These are phyloP conservation scores for Phytophthora cajani DNA, from an alignment of 352 stramenopile species.

Conservation along the genomic window DNA sequence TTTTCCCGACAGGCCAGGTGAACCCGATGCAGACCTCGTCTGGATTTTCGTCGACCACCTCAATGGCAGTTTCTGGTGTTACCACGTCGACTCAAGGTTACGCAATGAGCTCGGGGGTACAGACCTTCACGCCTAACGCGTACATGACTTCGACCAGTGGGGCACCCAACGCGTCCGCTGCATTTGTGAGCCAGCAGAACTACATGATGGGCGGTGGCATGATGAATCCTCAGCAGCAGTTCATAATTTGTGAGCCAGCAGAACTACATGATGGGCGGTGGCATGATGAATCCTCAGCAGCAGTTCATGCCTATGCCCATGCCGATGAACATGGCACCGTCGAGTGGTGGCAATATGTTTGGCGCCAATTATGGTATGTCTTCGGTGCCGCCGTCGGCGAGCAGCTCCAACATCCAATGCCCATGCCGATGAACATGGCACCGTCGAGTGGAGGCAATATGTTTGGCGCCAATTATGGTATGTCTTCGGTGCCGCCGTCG, in stretches of 20 bases:
- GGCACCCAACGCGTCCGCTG: constrained; percentile 26
- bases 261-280: no score
- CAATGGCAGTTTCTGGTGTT: constrained; percentile 34
- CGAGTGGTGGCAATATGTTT: no score
- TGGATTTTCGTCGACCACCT: constrained; percentile 33
- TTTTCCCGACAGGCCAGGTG: constrained; percentile 41
- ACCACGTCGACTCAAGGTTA: constrained; percentile 43
- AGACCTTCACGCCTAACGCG: constrained; percentile 46
- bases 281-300: no score
- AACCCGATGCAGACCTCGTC: constrained; percentile 35
- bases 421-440: constrained; percentile 57
- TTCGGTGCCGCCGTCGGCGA: no score
- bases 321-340: no score
- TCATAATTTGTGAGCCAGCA: no score
- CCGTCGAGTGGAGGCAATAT: constrained; percentile 41
- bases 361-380: no score
- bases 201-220: constrained; percentile 58
- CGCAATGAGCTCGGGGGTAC: constrained; percentile 37
- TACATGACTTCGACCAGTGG: constrained; percentile 46
- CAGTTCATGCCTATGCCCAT: no score
- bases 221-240: constrained; percentile 61
- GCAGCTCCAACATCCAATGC: no score
- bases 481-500: constrained; percentile 34
- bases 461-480: constrained; percentile 55
- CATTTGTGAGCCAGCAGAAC: constrained; percentile 55